These are phyloP conservation scores for Isabelozyma gotoi DNA, from an alignment of 805 yeast species.

Conservation along the genomic window DNA sequence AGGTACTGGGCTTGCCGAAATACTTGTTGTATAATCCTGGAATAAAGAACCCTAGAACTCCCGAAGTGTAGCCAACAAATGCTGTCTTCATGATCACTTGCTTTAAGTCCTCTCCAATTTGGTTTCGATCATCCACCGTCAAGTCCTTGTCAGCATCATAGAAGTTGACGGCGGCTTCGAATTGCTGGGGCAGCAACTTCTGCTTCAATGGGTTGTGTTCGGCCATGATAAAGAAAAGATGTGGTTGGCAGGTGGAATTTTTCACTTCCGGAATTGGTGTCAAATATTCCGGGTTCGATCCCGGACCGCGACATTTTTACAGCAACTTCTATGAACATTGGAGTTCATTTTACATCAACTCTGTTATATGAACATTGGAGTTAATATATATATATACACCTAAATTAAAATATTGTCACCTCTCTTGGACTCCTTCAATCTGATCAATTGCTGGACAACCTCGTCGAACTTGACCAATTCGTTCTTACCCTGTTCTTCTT, in stretches of 20 bases:
- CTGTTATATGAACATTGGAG: too few relatives aligned
- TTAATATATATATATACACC: neutral
- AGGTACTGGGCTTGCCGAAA: neutral
- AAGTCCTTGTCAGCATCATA: slow-evolving; percentile 41
- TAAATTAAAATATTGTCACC: slow-evolving; percentile 52
- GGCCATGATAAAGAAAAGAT: neutral
- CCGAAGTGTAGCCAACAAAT: slow-evolving; percentile 24
- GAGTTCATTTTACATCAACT: too few relatives aligned
- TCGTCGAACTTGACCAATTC: slow-evolving; percentile 73
- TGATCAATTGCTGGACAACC: slow-evolving; percentile 67
- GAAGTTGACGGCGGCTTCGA: slow-evolving; percentile 36
- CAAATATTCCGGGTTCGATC: neutral
- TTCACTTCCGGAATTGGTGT: neutral
- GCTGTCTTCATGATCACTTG: slow-evolving; percentile 21
- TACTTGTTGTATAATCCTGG: slow-evolving; percentile 27
- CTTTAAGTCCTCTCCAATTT: slow-evolving; percentile 29
- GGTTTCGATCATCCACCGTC: slow-evolving; percentile 27
- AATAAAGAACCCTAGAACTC: slow-evolving; percentile 23
- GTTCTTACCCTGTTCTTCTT: slow-evolving; percentile 89
- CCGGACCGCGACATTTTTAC: neutral
- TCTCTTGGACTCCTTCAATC: slow-evolving; percentile 74
- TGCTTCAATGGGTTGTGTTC: slow-evolving; percentile 24
- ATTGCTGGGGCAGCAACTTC: slow-evolving; percentile 30
- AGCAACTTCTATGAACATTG: too few relatives aligned
- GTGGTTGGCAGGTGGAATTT: neutral